phyloP scores from a whole-genome alignment of 2,329 filamentous ascomycete genomes.

The Clarireedia monteithiana region DNA sequence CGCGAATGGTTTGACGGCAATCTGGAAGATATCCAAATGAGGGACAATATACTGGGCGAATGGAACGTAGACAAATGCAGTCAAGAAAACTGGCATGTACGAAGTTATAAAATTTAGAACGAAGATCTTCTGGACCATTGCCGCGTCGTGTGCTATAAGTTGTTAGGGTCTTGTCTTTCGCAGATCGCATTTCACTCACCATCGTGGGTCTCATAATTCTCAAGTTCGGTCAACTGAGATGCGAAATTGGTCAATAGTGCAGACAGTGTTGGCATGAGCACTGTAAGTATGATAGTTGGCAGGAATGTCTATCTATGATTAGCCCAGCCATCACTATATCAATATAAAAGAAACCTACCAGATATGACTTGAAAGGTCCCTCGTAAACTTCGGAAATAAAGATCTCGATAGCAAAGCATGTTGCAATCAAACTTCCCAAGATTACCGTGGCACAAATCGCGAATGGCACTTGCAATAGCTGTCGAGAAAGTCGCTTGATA shows the following conservation, averaged over 20 bases:
- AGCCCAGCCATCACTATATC: neutral
- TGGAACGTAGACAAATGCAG: constrained; percentile 88
- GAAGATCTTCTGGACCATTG: constrained; percentile 87
- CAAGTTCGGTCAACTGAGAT: constrained; percentile 67
- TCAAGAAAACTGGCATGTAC: constrained; percentile 85
- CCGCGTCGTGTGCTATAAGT: constrained; percentile 61
- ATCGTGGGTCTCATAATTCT: constrained; percentile 89
- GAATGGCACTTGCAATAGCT: constrained; percentile 65
- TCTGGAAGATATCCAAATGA: constrained; percentile 73
- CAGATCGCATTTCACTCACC: constrained; percentile 31
- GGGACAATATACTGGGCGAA: constrained; percentile 81
- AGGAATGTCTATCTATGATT: constrained; percentile 60
- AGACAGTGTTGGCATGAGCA: constrained; percentile 70
- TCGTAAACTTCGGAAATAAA: constrained; percentile 93
- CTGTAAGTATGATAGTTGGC: constrained; percentile 80
- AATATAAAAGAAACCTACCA: constrained; percentile 46
- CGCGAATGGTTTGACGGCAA: constrained; percentile 66
- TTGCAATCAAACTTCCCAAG: constrained; percentile 74
- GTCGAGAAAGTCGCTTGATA: constrained; percentile 52
- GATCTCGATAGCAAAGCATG: constrained; percentile 87
- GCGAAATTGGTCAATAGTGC: constrained; percentile 70
- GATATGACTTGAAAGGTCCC: constrained; percentile 75
- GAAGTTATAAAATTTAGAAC: constrained; percentile 95
- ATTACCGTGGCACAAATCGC: constrained; percentile 63
- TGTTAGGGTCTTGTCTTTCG: neutral